phyloP scores from a whole-genome alignment of 306 rosid species.

The Castanea sativa region DNA sequence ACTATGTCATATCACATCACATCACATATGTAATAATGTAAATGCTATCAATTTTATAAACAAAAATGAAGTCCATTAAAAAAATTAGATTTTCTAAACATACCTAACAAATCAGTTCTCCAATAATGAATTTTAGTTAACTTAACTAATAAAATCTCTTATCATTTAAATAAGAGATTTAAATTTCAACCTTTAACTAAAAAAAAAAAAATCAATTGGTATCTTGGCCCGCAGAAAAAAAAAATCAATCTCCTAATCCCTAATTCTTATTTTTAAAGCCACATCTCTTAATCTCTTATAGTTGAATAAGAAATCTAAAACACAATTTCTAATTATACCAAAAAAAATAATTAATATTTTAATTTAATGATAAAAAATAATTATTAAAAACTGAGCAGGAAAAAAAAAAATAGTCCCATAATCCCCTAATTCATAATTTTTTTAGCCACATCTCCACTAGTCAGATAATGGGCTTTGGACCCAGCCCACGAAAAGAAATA shows the following conservation, averaged over 20 bases:
- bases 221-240: background rate
- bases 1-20: no score
- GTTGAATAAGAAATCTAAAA: fast-evolving
- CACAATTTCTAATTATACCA: fast-evolving
- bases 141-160: fast-evolving
- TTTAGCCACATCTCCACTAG: no score
- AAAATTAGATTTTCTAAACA: no score
- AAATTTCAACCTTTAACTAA: fast-evolving
- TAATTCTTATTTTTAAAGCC: no score
- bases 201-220: no score
- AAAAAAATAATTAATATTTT: no score
- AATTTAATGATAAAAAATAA: fast-evolving
- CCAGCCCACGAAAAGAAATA: constrained; percentile 17
- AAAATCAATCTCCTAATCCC: background rate
- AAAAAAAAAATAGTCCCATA: background rate
- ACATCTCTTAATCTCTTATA: no score
- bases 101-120: fast-evolving
- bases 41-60: no score
- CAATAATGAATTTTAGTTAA: fast-evolving
- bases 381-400: background rate
- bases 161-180: background rate
- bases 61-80: no score
- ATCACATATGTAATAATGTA: no score
- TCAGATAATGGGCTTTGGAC: constrained; percentile 12
- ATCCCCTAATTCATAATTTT: no score